Base-by-base conservation (phyloP, 768 basidiomycete genomes). In the Filobasidium wieringae region DNA sequence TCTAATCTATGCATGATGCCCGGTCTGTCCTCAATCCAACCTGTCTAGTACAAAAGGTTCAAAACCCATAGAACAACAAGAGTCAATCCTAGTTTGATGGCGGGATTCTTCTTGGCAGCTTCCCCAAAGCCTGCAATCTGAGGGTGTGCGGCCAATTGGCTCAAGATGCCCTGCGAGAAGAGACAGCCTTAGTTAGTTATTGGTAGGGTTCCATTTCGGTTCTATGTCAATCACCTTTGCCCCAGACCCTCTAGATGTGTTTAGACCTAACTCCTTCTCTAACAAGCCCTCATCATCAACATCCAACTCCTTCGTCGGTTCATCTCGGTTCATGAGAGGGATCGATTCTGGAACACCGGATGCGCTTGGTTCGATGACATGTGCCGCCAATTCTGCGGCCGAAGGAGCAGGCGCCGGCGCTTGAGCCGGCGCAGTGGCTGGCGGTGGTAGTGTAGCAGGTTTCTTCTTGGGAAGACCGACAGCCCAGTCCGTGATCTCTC, bases 61-160 rank as follows among this genome's bases (percentile, higher is more conserved):
- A 81, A 65, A 32, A 80, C 55, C 86, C 86, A 87, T 76, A 88
- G 79, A 1, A 77, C 67, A 15, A 75, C 67, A 11, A 78, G 54
- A 26, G 76, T 77, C 33, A 79, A 63, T 8, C 71, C 70, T 22
- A 80, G 61, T 57, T 76, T 80, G 15, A 77, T 72, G 58, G 75
- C 75, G 31, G 78, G 66, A 40, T 80, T 78, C n/a, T 74, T 69
- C 62, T 68, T 68, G 63, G 75, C 73, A 53, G 73, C 69, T 36
- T 65, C 60, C 53, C 64, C 29, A 26, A 47, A 47, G n/a, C 15
- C 24, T 14, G 43, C 43, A 14, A 47, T 27, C 19, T 47, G 43
- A 22, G 43, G 43, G 43, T 47, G 43, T 47, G 43, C 12, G 2
- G 43, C 12, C 22, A 47, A 27, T 26, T 47, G 17, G 43, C 29